These are phyloP conservation scores for Zychaea mexicana DNA, from an alignment of 371 early-diverging fungal genomes.

Conservation along the genomic window DNA sequence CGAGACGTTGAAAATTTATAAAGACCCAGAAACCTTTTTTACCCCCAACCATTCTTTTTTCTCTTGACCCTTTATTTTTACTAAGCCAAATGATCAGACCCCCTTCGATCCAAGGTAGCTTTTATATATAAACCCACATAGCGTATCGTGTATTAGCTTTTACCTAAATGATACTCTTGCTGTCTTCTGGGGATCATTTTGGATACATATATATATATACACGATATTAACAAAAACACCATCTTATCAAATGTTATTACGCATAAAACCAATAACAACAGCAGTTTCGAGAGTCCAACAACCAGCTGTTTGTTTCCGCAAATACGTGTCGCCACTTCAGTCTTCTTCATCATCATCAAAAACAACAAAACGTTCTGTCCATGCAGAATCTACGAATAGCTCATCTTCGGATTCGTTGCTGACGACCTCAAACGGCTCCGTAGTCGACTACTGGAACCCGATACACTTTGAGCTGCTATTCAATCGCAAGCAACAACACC, in stretches of 20 bases:
- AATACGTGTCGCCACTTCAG: too few relatives aligned
- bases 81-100: conserved; percentile 5
- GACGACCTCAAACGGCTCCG: not conserved
- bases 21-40: not conserved
- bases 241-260: not conserved
- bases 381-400: not conserved
- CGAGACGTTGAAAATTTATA: conserved; percentile 5
- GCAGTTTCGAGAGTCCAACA: not conserved
- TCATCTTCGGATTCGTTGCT: not conserved
- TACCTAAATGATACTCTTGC: too few relatives aligned
- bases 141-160: too few relatives aligned
- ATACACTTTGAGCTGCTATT: conserved; percentile 10
- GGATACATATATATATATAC: not conserved
- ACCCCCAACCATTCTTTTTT: not conserved
- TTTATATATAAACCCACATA: not conserved
- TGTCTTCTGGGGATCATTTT: too few relatives aligned
- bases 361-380: not conserved
- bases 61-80: not conserved
- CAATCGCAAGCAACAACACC: conserved; percentile 1
- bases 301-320: not conserved
- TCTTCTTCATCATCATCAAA: not conserved
- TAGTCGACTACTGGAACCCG: not conserved
- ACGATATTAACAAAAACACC: not conserved
- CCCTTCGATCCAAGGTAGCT: conserved; percentile 9
- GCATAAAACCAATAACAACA: conserved; percentile 3